Conservation (phyloP, 345 rosid genomes). For the Eucalyptus shirleyi region DNA sequence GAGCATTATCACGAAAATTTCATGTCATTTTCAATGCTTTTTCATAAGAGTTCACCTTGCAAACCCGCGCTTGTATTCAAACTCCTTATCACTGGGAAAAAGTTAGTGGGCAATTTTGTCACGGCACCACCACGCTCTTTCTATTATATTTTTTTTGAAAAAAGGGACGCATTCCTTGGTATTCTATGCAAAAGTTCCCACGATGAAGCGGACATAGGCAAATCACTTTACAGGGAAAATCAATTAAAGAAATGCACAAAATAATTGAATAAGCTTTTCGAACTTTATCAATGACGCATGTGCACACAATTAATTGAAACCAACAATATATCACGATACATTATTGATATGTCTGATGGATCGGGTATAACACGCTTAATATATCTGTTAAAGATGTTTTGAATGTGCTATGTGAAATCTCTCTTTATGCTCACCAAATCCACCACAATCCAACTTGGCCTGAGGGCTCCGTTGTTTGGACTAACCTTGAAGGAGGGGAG, state of each 20-base stretch:
- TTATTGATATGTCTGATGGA: no score
- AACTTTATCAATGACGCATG: no score
- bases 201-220: neutral
- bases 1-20: no score
- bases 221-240: neutral
- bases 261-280: no score
- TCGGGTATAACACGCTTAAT: no score
- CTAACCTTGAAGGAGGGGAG: neutral
- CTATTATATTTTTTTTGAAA: no score
- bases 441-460: neutral
- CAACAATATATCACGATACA: no score
- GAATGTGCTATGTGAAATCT: no score
- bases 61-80: fast-evolving
- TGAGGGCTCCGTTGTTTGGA: no score
- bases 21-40: no score
- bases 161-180: neutral
- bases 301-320: neutral
- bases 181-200: neutral
- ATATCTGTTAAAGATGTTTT: fast-evolving
- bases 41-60: neutral
- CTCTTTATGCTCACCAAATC: no score
- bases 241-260: no score
- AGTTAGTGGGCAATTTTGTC: neutral
- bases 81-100: neutral
- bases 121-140: fast-evolving